Conservation (phyloP, 169 alveolate species). For the Cryptosporidium felis region DNA sequence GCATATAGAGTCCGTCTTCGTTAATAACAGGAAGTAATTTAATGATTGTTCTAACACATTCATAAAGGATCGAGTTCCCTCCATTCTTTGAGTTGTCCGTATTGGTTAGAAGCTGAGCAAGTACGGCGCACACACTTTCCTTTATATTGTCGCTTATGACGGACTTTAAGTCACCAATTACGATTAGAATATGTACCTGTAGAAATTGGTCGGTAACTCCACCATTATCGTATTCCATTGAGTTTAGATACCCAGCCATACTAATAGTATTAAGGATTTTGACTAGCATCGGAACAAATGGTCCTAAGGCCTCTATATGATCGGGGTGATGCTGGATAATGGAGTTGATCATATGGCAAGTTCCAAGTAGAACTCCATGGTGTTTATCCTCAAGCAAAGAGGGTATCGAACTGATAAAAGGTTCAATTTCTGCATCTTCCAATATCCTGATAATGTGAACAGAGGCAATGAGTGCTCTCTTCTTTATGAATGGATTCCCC, state of each 20-base stretch:
- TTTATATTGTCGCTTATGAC: constrained; percentile 78
- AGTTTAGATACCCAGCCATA: constrained; percentile 75
- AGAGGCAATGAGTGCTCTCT: constrained; percentile 93
- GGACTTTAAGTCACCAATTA: constrained; percentile 60
- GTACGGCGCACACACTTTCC: constrained; percentile 88
- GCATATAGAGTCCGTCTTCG: constrained; percentile 84
- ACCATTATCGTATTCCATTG: constrained; percentile 88
- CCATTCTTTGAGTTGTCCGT: constrained; percentile 93
- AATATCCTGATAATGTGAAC: constrained; percentile 82
- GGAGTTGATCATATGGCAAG: constrained; percentile 89
- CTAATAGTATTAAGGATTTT: constrained; percentile 75
- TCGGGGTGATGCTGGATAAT: constrained; percentile 88
- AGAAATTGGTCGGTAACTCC: constrained; percentile 95
- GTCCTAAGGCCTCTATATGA: constrained; percentile 74
- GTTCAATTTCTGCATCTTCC: constrained; percentile 77
- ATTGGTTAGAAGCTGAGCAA: constrained; percentile 94
- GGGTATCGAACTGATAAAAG: constrained; percentile 86
- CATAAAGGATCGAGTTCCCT: constrained; percentile 97
- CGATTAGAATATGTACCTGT: constrained; percentile 82
- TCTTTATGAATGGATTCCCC: constrained; percentile 93
- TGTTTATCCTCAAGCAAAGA: constrained; percentile 92
- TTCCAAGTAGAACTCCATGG: constrained; percentile 95
- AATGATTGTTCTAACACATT: constrained; percentile 95
- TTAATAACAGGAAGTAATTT: constrained; percentile 13
- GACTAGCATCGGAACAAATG: constrained; percentile 56